Evolutionary conservation across 768 basidiomycete species (phyloP).

Genomic region (Dictyophora rubrovolvata): DNA sequence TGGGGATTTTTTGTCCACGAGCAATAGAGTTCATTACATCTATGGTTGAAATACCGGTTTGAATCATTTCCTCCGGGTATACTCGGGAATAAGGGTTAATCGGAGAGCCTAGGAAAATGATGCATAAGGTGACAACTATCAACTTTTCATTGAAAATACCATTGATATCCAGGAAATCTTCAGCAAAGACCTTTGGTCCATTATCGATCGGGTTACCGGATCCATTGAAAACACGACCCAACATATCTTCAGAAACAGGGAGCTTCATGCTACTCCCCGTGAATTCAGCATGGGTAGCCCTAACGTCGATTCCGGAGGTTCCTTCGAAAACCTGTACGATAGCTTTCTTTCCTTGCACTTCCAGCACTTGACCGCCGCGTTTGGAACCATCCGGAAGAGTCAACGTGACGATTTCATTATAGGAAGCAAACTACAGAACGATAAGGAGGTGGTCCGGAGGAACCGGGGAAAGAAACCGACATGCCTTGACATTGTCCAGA

Average conservation of each 20-base stretch:
- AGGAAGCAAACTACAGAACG: constrained; percentile 72
- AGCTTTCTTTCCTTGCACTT: constrained; percentile 97
- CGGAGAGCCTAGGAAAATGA: constrained; percentile 60
- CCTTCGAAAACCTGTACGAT: constrained; percentile 99
- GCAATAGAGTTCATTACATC: constrained; percentile 99
- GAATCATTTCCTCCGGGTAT: constrained; percentile 99
- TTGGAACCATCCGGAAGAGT: constrained; percentile 92
- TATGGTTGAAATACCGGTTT: constrained; percentile 98
- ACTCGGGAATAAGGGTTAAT: constrained; percentile 98
- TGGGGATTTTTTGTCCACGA: constrained; percentile 99
- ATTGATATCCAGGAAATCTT: constrained; percentile 99
- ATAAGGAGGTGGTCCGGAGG: background rate
- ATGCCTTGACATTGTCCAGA: constrained; percentile 96
- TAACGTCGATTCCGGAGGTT: constrained; percentile 94
- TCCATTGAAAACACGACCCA: constrained; percentile 98
- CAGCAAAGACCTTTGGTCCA: constrained; percentile 97
- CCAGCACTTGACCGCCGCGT: constrained; percentile 94
- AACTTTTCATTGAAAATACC: constrained; percentile 38
- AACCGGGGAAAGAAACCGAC: background rate
- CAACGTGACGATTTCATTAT: constrained; percentile 95
- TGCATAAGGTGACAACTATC: background rate
- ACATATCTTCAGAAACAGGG: constrained; percentile 97
- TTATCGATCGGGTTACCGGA: constrained; percentile 97
- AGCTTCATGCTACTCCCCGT: constrained; percentile 98
- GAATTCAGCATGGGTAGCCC: constrained; percentile 94